These are phyloP conservation scores for Ogataea angusta DNA, from an alignment of 805 yeast species.

Conservation along the genomic window DNA sequence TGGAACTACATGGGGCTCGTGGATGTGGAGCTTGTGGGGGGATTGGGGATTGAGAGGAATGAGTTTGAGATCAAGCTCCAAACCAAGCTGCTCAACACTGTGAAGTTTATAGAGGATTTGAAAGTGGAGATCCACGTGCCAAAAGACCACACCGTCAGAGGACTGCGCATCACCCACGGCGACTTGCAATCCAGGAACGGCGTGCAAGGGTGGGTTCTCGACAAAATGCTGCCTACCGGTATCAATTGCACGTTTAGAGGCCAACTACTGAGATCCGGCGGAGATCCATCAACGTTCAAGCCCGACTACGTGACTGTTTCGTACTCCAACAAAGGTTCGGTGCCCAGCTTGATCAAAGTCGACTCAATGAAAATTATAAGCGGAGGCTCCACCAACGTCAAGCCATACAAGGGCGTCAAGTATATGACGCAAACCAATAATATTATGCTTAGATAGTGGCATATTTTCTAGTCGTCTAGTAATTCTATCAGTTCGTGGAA, in stretches of 20 bases:
- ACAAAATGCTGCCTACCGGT: constrained; percentile 57
- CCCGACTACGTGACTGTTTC: constrained; percentile 48
- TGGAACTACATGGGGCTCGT: constrained; percentile 49
- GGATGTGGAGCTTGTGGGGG: constrained; percentile 49
- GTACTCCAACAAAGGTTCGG: constrained; percentile 61
- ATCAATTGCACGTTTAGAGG: constrained; percentile 68
- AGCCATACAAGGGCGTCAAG: constrained; percentile 90
- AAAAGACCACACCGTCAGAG: constrained; percentile 39
- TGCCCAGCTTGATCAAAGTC: constrained; percentile 75
- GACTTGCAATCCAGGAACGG: constrained; percentile 59
- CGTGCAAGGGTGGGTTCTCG: constrained; percentile 67
- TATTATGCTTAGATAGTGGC: constrained; percentile 39
- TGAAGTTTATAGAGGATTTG: constrained; percentile 47
- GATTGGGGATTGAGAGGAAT: constrained; percentile 47
- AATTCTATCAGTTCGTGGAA: constrained; percentile 35
- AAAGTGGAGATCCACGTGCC: constrained; percentile 36
- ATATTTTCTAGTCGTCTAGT: not conserved
- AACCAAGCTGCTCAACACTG: constrained; percentile 43
- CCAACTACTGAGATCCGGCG: constrained; percentile 15
- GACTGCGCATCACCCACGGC: constrained; percentile 70
- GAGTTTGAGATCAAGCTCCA: constrained; percentile 63
- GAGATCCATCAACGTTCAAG: not conserved
- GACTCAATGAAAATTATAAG: constrained; percentile 54
- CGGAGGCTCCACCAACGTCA: constrained; percentile 58
- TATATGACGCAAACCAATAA: constrained; percentile 67